Evolutionary conservation across 352 stramenopile species (phyloP).

Genomic region (Saprolegnia diclina): DNA sequence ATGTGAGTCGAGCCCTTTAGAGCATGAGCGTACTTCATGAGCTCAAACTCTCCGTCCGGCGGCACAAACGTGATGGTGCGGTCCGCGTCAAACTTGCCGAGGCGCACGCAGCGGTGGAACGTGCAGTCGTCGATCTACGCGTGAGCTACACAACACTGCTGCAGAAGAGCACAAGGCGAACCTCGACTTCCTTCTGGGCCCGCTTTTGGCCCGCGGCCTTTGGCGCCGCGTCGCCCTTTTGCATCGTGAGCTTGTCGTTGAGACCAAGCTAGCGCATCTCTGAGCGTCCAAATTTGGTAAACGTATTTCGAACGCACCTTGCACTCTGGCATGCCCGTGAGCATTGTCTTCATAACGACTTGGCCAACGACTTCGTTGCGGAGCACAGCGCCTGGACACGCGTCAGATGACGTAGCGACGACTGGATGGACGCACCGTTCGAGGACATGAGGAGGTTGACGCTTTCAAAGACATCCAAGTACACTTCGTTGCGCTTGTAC

Average conservation of each 20-base stretch:
- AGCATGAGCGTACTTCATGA: slow-evolving; percentile 85
- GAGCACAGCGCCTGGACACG: slow-evolving; percentile 57
- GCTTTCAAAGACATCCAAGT: slow-evolving; percentile 96
- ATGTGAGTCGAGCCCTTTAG: background rate
- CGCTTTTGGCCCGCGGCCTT: slow-evolving; percentile 69
- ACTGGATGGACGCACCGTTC: slow-evolving; percentile 44
- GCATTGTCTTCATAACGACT: slow-evolving; percentile 97
- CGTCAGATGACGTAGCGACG: background rate
- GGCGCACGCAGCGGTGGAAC: slow-evolving; percentile 96
- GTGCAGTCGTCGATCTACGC: slow-evolving; percentile 98
- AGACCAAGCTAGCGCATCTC: slow-evolving; percentile 67
- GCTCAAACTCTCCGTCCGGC: slow-evolving; percentile 97
- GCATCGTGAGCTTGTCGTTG: slow-evolving; percentile 98
- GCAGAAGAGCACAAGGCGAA: slow-evolving; percentile 5
- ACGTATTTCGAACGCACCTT: slow-evolving; percentile 51
- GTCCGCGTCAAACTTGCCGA: slow-evolving; percentile 98
- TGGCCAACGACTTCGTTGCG: slow-evolving; percentile 94
- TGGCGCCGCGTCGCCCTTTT: slow-evolving; percentile 77
- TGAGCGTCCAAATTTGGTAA: background rate
- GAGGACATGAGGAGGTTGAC: slow-evolving; percentile 96
- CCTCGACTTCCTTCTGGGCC: slow-evolving; percentile 66
- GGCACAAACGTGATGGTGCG: slow-evolving; percentile 97
- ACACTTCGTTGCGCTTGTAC: slow-evolving; percentile 98
- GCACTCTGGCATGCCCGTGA: slow-evolving; percentile 98
- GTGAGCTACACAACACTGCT: slow-evolving; percentile 17